Percentiles rank a stretch among this genome's conserved stretches.
Conservation (phyloP, 768 basidiomycete species). For the Russula compacta region DNA sequence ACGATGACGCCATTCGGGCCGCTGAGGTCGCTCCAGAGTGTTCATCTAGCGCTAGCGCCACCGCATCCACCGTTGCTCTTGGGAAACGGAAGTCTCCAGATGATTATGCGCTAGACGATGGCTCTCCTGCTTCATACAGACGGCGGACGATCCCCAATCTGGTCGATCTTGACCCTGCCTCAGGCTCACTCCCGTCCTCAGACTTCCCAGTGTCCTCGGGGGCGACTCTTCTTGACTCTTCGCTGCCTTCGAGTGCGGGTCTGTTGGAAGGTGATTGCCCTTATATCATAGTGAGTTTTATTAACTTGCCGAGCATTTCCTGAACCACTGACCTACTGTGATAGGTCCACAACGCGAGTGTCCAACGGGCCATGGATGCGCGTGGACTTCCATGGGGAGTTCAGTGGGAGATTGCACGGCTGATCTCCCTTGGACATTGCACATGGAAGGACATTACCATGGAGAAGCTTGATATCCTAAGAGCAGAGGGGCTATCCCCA, state of each 20-base stretch:
- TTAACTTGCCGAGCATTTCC: not conserved
- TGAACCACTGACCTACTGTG: not conserved
- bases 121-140: not conserved
- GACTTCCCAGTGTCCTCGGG: not conserved
- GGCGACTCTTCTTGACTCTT: not conserved
- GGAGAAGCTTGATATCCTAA: constrained; percentile 24
- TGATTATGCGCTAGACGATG: not conserved
- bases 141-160: not conserved
- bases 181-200: not conserved
- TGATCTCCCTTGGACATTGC: constrained; percentile 27
- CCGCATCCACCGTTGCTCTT: not conserved
- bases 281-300: constrained; percentile 3
- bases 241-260: not conserved
- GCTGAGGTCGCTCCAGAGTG: not conserved
- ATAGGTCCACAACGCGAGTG: constrained; percentile 9
- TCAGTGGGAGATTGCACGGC: constrained; percentile 46
- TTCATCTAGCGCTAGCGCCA: not conserved
- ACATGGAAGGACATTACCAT: constrained; percentile 28
- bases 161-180: not conserved
- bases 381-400: constrained; percentile 29
- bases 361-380: constrained; percentile 8
- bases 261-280: not conserved
- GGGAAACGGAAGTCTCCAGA: constrained; percentile 12
- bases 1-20: not conserved
- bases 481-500: not conserved